Percentiles rank a stretch among this genome's conserved stretches.
These are phyloP conservation scores for Penicillium nordicum DNA, from an alignment of 2,329 filamentous ascomycete genomes.

Conservation along the genomic window DNA sequence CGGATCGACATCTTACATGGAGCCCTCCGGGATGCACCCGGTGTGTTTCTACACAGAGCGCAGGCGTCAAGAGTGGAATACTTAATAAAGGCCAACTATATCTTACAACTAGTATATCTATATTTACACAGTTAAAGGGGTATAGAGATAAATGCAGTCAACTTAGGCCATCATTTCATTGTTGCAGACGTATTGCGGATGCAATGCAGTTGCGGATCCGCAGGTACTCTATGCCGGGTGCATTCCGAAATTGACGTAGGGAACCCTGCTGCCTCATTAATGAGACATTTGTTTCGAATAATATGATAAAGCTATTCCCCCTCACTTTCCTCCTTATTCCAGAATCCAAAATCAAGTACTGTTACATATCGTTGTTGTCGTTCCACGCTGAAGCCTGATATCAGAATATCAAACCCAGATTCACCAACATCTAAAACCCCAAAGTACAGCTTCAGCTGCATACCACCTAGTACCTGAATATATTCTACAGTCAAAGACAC, in stretches of 20 bases:
- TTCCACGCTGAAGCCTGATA: background rate
- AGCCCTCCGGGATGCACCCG: conserved; percentile 16
- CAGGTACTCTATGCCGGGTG: conserved; percentile 8
- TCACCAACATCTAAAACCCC: background rate
- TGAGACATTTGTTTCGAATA: background rate
- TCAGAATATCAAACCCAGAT: background rate
- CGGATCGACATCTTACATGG: background rate
- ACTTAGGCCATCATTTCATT: background rate
- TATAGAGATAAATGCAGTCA: background rate
- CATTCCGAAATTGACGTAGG: conserved; percentile 17
- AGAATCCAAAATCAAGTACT: background rate
- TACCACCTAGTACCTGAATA: no score
- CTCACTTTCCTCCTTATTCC: background rate
- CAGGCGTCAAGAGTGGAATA: background rate
- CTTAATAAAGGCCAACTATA: background rate
- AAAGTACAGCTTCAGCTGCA: background rate
- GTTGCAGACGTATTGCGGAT: background rate
- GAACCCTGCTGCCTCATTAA: conserved; percentile 7
- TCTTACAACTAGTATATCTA: background rate
- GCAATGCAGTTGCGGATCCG: background rate
- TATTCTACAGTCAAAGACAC: background rate
- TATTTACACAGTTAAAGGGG: background rate
- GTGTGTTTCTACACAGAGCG: background rate
- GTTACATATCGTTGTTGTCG: background rate
- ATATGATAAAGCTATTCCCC: background rate